phyloP scores from a whole-genome alignment of 2,329 filamentous ascomycete species.

The Pseudogymnoascus sp. region DNA sequence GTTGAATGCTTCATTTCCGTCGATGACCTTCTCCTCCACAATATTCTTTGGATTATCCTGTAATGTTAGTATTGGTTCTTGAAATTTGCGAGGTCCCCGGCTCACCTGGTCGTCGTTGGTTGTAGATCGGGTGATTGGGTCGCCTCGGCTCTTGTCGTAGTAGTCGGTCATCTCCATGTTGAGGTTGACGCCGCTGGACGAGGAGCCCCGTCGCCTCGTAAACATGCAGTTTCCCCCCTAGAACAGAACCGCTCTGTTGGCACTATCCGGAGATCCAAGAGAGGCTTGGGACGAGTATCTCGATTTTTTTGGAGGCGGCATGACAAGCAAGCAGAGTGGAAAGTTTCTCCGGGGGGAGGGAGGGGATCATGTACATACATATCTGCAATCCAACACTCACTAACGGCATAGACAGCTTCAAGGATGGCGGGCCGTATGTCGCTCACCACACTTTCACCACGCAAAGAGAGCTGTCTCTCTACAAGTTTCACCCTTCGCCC shows the following conservation, averaged over 20 bases:
- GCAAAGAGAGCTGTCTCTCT: not conserved
- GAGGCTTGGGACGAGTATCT: not conserved
- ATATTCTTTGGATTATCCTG: not conserved
- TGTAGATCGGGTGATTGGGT: not conserved
- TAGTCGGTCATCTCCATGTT: conserved; percentile 5
- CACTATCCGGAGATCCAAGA: not conserved
- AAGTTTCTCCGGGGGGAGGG: not conserved
- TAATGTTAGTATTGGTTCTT: not conserved
- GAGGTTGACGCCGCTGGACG: conserved; percentile 12
- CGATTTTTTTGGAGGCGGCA: not conserved
- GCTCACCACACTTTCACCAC: conserved; percentile 1
- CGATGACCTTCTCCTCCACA: conserved; percentile 33
- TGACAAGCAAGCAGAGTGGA: not conserved
- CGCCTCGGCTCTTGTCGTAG: conserved; percentile 5
- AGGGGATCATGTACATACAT: conserved; percentile 3
- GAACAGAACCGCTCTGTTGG: not conserved
- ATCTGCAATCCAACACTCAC: not conserved
- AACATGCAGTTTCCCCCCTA: not conserved
- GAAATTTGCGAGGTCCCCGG: not conserved
- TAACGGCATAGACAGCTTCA: not conserved
- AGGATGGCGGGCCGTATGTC: conserved; percentile 3
- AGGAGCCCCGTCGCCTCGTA: not conserved
- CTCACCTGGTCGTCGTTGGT: not conserved
- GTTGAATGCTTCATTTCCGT: conserved; percentile 45
- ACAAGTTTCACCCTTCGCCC: not conserved